Conservation (phyloP, 208 protist genomes). For the Acanthamoeba rhysodes region DNA sequence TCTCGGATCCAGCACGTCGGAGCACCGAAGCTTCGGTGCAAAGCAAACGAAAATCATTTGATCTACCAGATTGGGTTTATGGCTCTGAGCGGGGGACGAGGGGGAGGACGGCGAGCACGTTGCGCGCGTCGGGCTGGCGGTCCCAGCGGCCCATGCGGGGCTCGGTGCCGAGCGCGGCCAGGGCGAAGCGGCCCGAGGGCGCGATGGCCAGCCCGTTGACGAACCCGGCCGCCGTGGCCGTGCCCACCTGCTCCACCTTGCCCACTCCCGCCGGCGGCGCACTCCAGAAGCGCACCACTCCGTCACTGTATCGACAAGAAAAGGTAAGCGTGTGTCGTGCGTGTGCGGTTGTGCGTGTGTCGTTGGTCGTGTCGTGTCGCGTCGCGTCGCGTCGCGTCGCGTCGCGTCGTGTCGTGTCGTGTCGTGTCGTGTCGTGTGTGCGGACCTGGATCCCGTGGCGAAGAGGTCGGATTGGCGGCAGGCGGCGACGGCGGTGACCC, state of each 20-base stretch:
- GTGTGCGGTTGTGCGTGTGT: no score
- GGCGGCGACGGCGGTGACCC: conserved; percentile 55
- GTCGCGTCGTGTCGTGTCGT: no score
- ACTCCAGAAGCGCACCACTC: conserved; percentile 74
- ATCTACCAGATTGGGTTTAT: no score
- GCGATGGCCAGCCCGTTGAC: conserved; percentile 80
- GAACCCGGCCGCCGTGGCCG: conserved; percentile 18
- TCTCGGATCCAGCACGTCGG: no score
- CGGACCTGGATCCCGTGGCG: conserved; percentile 25
- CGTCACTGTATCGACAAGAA: not conserved
- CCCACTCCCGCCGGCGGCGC: not conserved
- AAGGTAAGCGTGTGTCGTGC: not conserved
- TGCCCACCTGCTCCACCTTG: conserved; percentile 41
- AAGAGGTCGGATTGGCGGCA: conserved; percentile 55
- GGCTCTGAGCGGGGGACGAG: no score
- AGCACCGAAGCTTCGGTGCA: no score
- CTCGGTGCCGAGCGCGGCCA: conserved; percentile 80
- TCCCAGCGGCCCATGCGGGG: conserved; percentile 78
- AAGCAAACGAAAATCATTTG: no score
- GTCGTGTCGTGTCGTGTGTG: not conserved
- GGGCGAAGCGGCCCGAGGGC: conserved; percentile 62
- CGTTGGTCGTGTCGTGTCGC: no score
- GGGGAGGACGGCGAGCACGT: conserved; percentile 64
- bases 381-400: no score
- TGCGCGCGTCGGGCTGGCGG: conserved; percentile 64